Evolutionary conservation across 73 alveolate species (phyloP), one percentile per base, ranked within the genome.

Genomic region (Breviolum minutum): DNA sequence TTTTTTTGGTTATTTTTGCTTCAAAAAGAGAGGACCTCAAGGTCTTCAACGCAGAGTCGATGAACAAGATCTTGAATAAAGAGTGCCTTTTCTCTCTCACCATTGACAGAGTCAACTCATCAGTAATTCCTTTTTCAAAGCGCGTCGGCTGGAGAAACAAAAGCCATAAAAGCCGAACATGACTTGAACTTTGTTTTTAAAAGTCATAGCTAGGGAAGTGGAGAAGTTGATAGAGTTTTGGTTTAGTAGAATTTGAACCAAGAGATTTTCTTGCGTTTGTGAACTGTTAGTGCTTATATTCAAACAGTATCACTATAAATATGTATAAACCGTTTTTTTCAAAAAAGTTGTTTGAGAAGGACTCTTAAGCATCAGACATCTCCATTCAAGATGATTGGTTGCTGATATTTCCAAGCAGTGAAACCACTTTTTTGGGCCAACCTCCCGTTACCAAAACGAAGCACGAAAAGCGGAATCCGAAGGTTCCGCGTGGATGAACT

Each of bases 401-500:
- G 19, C 81, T 22, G 81, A 71, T 8, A 71, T 20, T 22, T n/a
- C 81, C 30, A 71, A 22, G n/a, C 19, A 22, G 10, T 30, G 81
- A 30, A 70, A 70, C 63, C 68, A 8, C 26, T 11, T 12, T 16
- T 80, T 80, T 12, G 64, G 9, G 9, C 63, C 30, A 16, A 32
- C 60, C 63, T 4, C 60, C 69, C 66, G 64, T 40, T 16, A n/a
- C n/a, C n/a, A n/a, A n/a, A n/a, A n/a, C n/a, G n/a, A n/a, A n/a
- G n/a, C n/a, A n/a, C n/a, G n/a, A n/a, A n/a, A 71, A 22, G n/a
- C 19, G 5, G 10, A 14, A 6, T 13, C 16, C 69, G 13, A 17
- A 86, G 94, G 79, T 86, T 86, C 64, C 77, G 94, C 5, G 94
- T 86, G 66, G 94, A 86, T 61, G 94, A 86, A 63, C 30, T 86